These are phyloP conservation scores for Thelephora terrestris DNA, from an alignment of 1,284 basidiomycete species.

Conservation along the genomic window DNA sequence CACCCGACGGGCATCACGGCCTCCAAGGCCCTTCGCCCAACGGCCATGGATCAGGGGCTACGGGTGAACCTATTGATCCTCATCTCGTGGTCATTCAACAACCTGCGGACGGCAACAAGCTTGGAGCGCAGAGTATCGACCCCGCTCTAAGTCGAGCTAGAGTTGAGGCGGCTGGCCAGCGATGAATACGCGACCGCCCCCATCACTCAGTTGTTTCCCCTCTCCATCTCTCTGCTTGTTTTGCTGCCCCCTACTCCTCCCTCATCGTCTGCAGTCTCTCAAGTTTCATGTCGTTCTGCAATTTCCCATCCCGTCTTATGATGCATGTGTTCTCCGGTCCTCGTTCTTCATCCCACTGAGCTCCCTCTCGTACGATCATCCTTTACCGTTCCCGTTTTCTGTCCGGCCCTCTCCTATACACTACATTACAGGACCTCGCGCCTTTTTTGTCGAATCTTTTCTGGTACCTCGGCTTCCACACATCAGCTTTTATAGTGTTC, in stretches of 20 bases:
- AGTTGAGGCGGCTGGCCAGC: constrained; percentile 25
- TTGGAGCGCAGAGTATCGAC: constrained; percentile 15
- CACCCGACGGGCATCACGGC: constrained; percentile 22
- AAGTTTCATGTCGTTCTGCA: too few species aligned
- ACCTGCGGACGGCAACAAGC: constrained; percentile 1
- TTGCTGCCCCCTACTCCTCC: background rate
- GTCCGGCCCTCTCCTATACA: too few species aligned
- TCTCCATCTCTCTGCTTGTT: background rate
- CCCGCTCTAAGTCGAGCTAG: constrained; percentile 27
- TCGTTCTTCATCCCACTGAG: too few species aligned
- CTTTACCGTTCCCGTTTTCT: too few species aligned
- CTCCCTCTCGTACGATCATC: too few species aligned
- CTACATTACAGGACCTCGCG: too few species aligned
- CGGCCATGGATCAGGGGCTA: constrained; percentile 14
- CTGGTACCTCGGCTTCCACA: too few species aligned
- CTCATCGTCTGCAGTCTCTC: too few species aligned
- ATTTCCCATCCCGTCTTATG: too few species aligned
- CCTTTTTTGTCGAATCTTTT: too few species aligned
- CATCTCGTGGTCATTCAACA: constrained; percentile 26
- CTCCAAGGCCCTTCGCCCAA: constrained; percentile 27
- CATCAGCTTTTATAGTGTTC: too few species aligned
- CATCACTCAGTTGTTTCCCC: constrained; percentile 7
- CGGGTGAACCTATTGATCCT: constrained; percentile 37
- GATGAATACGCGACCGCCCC: constrained; percentile 6
- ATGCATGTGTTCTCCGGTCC: too few species aligned